Evolutionary conservation across 2,329 filamentous ascomycete genomes (phyloP).

Genomic region (Orbilia ellipsospora): DNA sequence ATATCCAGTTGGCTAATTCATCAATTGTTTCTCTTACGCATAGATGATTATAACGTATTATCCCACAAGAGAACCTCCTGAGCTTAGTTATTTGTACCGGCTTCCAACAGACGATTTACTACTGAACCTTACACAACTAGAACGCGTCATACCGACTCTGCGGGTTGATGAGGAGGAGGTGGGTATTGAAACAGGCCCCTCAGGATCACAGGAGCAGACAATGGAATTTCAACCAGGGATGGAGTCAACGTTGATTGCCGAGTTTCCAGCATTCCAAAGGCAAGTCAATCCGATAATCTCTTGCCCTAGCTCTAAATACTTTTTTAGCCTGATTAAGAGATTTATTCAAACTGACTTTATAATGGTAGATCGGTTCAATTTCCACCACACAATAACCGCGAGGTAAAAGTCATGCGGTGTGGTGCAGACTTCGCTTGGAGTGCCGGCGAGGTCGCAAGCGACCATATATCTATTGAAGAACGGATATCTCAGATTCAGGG

Average conservation of each 20-base stretch:
- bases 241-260: no score
- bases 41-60: conserved; percentile 23
- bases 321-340: no score
- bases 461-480: conserved; percentile 16
- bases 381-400: conserved; percentile 1
- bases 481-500: conserved; percentile 6
- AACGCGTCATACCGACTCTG: conserved; percentile 2
- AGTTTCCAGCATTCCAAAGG: conserved; percentile 6
- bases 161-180: neutral
- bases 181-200: neutral
- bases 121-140: conserved; percentile 14
- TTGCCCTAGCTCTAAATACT: neutral
- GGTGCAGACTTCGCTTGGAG: neutral
- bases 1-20: neutral
- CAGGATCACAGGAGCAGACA: neutral
- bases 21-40: no score
- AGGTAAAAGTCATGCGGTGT: conserved; percentile 14
- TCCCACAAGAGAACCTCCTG: conserved; percentile 13
- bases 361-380: conserved; percentile 9
- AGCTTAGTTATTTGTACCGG: conserved; percentile 8
- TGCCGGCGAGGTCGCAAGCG: neutral
- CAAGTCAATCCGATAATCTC: neutral
- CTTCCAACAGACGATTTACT: conserved; percentile 1
- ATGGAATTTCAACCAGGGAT: neutral
- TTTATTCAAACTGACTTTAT: no score